Evolutionary conservation across 768 basidiomycete genomes (phyloP).

Genomic region (Mycena indigotica): DNA sequence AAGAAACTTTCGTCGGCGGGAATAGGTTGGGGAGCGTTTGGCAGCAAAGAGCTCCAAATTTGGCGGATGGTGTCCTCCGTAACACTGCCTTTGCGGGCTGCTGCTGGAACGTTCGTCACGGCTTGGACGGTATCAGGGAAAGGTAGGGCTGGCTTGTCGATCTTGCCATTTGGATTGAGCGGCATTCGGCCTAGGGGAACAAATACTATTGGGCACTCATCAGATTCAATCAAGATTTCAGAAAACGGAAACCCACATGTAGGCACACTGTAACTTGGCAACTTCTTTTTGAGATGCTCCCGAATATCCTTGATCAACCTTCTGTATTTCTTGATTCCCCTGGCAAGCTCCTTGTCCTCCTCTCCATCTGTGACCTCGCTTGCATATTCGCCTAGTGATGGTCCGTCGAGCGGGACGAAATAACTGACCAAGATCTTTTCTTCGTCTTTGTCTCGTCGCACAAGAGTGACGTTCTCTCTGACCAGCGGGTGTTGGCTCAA

Average conservation of each 20-base stretch:
- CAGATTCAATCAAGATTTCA: conserved; percentile 1
- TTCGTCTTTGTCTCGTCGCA: conserved; percentile 96
- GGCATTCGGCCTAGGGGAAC: conserved; percentile 96
- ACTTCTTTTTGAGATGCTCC: conserved; percentile 94
- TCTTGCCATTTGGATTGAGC: conserved; percentile 97
- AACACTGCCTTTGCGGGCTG: conserved; percentile 47
- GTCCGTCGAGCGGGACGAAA: conserved; percentile 84
- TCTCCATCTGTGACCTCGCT: conserved; percentile 65
- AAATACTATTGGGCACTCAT: conserved; percentile 61
- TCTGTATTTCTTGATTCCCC: conserved; percentile 83
- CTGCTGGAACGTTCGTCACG: conserved; percentile 42
- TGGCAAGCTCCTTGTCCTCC: conserved; percentile 60
- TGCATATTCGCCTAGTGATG: conserved; percentile 65
- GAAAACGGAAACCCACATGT: conserved; percentile 57
- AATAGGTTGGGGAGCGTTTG: conserved; percentile 74
- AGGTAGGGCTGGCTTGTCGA: conserved; percentile 96
- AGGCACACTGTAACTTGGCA: conserved; percentile 93
- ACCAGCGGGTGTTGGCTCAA: conserved; percentile 91
- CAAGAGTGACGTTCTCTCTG: conserved; percentile 97
- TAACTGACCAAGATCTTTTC: conserved; percentile 98
- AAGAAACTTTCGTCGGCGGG: conserved; percentile 95
- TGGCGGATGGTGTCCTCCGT: conserved; percentile 80
- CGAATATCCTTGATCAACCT: conserved; percentile 90
- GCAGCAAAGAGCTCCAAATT: conserved; percentile 86
- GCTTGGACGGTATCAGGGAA: conserved; percentile 95